Percentiles rank a stretch among this genome's conserved stretches.
Conservation (phyloP, 306 rosid genomes). For the Cucurbita maxima region DNA sequence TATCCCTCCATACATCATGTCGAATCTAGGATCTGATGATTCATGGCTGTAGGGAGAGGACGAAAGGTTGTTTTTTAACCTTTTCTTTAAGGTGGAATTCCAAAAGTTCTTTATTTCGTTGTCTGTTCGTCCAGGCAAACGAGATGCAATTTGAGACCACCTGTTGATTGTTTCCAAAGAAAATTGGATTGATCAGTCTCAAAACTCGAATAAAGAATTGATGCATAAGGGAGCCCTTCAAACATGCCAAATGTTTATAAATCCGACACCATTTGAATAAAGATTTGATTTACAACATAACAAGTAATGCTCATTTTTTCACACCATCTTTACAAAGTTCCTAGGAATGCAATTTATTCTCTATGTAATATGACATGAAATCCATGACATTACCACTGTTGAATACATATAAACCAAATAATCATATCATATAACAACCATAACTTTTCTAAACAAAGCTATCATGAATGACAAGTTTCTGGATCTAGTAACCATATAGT, state of each 20-base stretch:
- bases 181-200: background rate
- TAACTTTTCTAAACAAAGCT: background rate
- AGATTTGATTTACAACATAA: background rate
- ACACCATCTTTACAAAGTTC: background rate
- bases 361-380: background rate
- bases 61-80: slow-evolving; percentile 27
- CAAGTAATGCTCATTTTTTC: background rate
- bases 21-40: slow-evolving; percentile 22
- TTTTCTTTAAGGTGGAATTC: slow-evolving; percentile 80
- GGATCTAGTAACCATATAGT: background rate
- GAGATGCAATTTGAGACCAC: slow-evolving; percentile 98
- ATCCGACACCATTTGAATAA: background rate
- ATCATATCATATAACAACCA: background rate
- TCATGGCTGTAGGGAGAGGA: slow-evolving; percentile 45
- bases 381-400: background rate
- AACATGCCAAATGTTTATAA: background rate
- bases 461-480: background rate
- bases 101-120: slow-evolving; percentile 90
- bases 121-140: slow-evolving; percentile 91
- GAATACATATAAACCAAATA: background rate
- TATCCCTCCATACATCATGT: slow-evolving; percentile 15
- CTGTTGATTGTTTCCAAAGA: slow-evolving; percentile 21
- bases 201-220: background rate
- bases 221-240: background rate
- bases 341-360: background rate